These are phyloP conservation scores for Colletotrichum aenigma DNA, from an alignment of 2,329 filamentous ascomycete genomes.

Conservation along the genomic window DNA sequence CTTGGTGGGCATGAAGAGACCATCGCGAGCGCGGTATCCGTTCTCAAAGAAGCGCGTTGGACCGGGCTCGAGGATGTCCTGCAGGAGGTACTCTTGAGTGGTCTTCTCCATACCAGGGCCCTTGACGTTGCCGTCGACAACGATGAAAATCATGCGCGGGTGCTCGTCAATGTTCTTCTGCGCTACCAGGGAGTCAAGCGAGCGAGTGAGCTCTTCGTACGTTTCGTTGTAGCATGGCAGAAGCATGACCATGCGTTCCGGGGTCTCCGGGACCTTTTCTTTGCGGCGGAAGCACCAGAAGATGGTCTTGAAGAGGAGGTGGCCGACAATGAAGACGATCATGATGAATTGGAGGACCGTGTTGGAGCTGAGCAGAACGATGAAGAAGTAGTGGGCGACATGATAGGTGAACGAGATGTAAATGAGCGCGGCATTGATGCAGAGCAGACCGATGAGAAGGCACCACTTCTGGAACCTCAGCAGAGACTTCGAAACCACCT, in stretches of 20 bases:
- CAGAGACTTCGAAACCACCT: conserved; percentile 39
- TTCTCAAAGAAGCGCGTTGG: conserved; percentile 39
- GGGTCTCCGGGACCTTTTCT: conserved; percentile 31
- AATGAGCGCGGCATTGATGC: conserved; percentile 39
- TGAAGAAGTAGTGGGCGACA: conserved; percentile 47
- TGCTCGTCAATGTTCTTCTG: conserved; percentile 47
- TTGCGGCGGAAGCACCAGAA: conserved; percentile 33
- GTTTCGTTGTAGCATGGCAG: conserved; percentile 57
- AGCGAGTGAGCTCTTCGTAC: conserved; percentile 44
- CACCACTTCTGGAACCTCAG: conserved; percentile 43
- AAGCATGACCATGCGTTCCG: conserved; percentile 49
- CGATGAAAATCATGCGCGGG: conserved; percentile 47
- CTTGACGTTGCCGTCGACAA: conserved; percentile 52
- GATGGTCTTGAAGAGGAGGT: conserved; percentile 32
- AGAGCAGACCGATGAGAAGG: conserved; percentile 37
- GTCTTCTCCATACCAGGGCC: conserved; percentile 52
- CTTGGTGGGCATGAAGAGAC: conserved; percentile 49
- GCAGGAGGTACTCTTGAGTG: conserved; percentile 49
- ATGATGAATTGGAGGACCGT: conserved; percentile 47
- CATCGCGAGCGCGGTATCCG: conserved; percentile 50
- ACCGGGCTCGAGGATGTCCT: conserved; percentile 47
- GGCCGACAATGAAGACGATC: conserved; percentile 40
- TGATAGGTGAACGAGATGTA: conserved; percentile 40
- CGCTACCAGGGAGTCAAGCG: conserved; percentile 48
- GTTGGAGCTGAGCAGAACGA: conserved; percentile 49